Evolutionary conservation across 1,139 yeast species (phyloP).

Genomic region (Blastobotrys persicus): DNA sequence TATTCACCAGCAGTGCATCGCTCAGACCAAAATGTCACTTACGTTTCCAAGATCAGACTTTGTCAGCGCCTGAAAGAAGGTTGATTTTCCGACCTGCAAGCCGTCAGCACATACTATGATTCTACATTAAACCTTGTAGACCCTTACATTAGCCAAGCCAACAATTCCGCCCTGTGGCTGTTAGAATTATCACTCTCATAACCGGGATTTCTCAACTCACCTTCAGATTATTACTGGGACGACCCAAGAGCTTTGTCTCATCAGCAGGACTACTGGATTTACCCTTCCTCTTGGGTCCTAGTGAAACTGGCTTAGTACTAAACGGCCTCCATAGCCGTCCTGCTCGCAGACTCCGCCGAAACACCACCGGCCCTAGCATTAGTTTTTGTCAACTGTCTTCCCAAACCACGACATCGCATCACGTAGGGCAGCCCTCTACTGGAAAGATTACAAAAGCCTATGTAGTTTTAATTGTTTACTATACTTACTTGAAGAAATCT

Average conservation of each 20-base stretch:
- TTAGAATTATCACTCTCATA: not conserved
- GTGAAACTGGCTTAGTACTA: not conserved
- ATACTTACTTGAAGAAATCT: too few species aligned
- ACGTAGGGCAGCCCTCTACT: too few species aligned
- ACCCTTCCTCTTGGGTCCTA: conserved; percentile 10
- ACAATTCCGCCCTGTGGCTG: conserved; percentile 63
- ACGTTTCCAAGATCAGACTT: conserved; percentile 79
- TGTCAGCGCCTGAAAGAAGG: conserved; percentile 63
- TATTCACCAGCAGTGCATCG: not conserved
- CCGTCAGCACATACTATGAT: too few species aligned
- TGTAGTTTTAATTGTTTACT: too few species aligned
- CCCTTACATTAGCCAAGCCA: conserved; percentile 70
- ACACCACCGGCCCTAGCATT: not conserved
- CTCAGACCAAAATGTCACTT: conserved; percentile 11
- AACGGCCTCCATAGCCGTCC: not conserved
- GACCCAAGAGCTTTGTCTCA: conserved; percentile 21
- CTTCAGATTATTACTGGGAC: conserved; percentile 60
- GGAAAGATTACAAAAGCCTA: too few species aligned
- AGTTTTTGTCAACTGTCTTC: too few species aligned
- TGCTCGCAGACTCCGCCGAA: not conserved
- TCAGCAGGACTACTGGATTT: conserved; percentile 1
- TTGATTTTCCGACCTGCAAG: conserved; percentile 71
- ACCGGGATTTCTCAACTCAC: conserved; percentile 13
- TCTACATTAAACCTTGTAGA: not conserved
- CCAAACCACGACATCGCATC: too few species aligned